phyloP scores from a whole-genome alignment of 208 protist genomes.

The Leishmania arabica region DNA sequence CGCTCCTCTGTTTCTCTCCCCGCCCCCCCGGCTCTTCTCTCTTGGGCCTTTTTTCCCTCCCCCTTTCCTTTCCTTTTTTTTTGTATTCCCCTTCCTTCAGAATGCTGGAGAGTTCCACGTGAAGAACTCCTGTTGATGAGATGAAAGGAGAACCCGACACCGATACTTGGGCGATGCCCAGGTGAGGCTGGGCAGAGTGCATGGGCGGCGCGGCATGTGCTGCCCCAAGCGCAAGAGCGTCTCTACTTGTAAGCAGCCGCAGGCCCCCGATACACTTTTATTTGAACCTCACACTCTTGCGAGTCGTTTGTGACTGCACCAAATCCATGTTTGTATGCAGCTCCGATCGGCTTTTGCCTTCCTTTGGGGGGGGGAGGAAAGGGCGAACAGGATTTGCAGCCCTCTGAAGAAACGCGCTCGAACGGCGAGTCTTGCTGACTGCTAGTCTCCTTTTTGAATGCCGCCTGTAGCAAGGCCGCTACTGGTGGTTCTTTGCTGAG shows the following conservation, averaged over 20 bases:
- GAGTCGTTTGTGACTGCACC: not conserved
- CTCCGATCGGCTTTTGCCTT: not conserved
- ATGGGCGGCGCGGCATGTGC: not conserved
- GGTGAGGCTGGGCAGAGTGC: not conserved
- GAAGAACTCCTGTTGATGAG: conserved; percentile 7
- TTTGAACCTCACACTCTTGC: not conserved
- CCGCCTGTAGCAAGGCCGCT: not conserved
- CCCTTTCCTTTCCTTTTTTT: not conserved
- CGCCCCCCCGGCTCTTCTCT: not conserved
- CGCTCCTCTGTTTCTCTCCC: not conserved
- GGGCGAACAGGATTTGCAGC: not conserved
- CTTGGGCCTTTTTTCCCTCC: not conserved
- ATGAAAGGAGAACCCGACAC: not conserved
- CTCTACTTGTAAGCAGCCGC: not conserved
- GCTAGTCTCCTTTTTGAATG: not conserved
- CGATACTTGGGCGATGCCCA: not conserved
- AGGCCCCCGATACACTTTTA: not conserved
- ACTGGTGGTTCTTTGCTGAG: not conserved
- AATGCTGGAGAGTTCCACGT: conserved; percentile 13
- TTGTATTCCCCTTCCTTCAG: not conserved
- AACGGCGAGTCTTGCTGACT: not conserved
- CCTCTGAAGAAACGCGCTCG: not conserved
- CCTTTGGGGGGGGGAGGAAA: not conserved
- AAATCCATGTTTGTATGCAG: not conserved
- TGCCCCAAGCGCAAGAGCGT: not conserved